A percentile compares a stretch with the other conserved stretches of the same genome.
Conservation (phyloP, 1,284 basidiomycete genomes). For the Trichosporon sp. region DNA sequence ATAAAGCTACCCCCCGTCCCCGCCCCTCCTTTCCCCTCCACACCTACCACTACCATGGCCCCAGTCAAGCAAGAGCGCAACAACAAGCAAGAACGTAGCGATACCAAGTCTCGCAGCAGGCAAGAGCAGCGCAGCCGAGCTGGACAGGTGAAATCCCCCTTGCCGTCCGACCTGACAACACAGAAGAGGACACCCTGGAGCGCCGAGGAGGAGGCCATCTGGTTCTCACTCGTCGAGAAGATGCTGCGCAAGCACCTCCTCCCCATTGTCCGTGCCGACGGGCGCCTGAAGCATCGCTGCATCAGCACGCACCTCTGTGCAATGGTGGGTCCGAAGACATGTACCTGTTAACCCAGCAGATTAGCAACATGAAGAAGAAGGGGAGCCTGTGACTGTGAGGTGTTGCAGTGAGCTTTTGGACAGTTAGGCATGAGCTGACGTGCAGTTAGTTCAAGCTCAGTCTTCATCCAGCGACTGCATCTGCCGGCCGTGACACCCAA, state of each 20-base stretch:
- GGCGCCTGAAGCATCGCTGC: conserved; percentile 37
- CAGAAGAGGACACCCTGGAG: conserved; percentile 30
- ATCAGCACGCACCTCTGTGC: conserved; percentile 34
- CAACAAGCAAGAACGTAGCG: not conserved
- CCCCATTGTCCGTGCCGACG: conserved; percentile 35
- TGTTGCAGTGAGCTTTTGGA: not conserved
- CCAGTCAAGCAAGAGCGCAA: conserved; percentile 8
- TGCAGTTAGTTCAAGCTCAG: no score
- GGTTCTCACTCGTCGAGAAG: conserved; percentile 28
- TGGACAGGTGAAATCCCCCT: not conserved
- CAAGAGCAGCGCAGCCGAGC: not conserved
- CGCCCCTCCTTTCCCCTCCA: not conserved
- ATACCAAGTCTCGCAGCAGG: not conserved
- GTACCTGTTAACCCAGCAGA: conserved; percentile 20
- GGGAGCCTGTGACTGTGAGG: conserved; percentile 4
- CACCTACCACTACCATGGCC: not conserved
- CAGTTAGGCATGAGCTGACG: not conserved
- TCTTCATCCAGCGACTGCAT: no score
- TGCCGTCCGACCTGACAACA: not conserved
- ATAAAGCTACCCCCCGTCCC: no score
- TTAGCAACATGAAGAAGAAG: conserved; percentile 17
- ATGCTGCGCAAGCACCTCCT: conserved; percentile 27
- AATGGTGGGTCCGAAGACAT: conserved; percentile 32
- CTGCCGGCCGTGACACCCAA: not conserved
- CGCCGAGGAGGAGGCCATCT: conserved; percentile 37